These are phyloP conservation scores for Phytopythium sindhum DNA, from an alignment of 352 stramenopile species.

Conservation along the genomic window DNA sequence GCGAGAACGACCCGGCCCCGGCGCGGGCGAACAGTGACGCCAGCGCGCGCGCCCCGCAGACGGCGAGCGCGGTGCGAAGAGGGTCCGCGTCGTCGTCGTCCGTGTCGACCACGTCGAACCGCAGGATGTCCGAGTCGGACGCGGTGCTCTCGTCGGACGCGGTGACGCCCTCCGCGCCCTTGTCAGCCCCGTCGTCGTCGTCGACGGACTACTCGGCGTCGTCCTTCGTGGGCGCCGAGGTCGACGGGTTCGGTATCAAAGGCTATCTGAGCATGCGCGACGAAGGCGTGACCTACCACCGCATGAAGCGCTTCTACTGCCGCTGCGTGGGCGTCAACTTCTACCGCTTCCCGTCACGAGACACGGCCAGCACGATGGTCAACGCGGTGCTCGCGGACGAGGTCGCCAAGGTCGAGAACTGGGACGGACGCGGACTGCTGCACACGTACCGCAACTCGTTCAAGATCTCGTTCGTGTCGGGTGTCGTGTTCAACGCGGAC, in stretches of 20 bases:
- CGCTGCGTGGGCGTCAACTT: constrained; percentile 80
- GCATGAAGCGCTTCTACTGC: constrained; percentile 86
- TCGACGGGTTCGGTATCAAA: constrained; percentile 68
- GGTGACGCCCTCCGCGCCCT: background rate
- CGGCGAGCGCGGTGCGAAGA: background rate
- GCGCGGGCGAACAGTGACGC: constrained; percentile 10
- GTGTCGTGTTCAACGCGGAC: constrained; percentile 74
- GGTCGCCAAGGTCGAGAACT: constrained; percentile 73
- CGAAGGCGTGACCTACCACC: constrained; percentile 79
- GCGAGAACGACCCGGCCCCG: constrained; percentile 1
- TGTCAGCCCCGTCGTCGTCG: background rate
- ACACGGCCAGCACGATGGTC: constrained; percentile 53
- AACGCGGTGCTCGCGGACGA: constrained; percentile 67
- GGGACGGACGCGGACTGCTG: constrained; percentile 80
- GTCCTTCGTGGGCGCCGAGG: constrained; percentile 29
- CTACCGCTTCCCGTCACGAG: constrained; percentile 63
- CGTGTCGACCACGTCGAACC: constrained; percentile 10
- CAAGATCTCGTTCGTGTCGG: constrained; percentile 74
- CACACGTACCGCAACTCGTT: constrained; percentile 86
- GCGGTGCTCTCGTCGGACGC: constrained; percentile 6
- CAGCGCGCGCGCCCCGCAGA: constrained; percentile 1
- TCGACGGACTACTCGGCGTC: background rate
- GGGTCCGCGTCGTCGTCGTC: background rate
- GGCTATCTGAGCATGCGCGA: constrained; percentile 80
- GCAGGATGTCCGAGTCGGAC: constrained; percentile 24